Percentiles rank a stretch among this genome's conserved stretches.
These are phyloP conservation scores for Xylariaceae sp. DNA, from an alignment of 2,329 filamentous ascomycete species.

Conservation along the genomic window DNA sequence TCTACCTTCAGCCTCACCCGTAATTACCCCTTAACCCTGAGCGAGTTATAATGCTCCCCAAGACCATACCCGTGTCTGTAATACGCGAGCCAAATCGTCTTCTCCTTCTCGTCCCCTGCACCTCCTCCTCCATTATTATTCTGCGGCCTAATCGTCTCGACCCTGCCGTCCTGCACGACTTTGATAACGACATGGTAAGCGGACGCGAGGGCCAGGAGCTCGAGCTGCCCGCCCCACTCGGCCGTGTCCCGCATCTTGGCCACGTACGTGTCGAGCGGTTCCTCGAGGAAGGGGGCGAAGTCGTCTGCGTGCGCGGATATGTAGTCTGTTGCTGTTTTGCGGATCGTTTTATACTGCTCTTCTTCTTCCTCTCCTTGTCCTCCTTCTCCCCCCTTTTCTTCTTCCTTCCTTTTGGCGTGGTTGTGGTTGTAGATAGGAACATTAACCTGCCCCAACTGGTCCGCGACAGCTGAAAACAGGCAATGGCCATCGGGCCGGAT, in stretches of 20 bases:
- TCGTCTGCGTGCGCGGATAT: slow-evolving; percentile 70
- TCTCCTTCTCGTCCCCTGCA: slow-evolving; percentile 31
- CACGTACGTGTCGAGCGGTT: slow-evolving; percentile 67
- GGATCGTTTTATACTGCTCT: slow-evolving; percentile 60
- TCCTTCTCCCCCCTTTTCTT: slow-evolving; percentile 10
- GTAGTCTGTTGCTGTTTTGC: slow-evolving; percentile 68
- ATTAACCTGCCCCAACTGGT: slow-evolving; percentile 60
- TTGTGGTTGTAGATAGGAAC: slow-evolving; percentile 36
- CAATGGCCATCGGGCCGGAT: slow-evolving; percentile 92
- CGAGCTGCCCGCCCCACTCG: slow-evolving; percentile 93
- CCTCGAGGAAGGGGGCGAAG: slow-evolving; percentile 83
- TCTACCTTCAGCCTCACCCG: too few species aligned
- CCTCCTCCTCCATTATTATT: slow-evolving; percentile 31
- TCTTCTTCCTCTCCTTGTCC: slow-evolving; percentile 16
- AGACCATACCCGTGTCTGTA: slow-evolving; percentile 91
- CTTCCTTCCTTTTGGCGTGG: not conserved
- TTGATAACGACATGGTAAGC: slow-evolving; percentile 75
- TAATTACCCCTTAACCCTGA: slow-evolving; percentile 45
- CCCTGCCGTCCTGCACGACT: slow-evolving; percentile 77
- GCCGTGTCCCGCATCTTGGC: slow-evolving; percentile 76
- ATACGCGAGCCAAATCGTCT: slow-evolving; percentile 84
- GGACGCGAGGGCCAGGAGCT: slow-evolving; percentile 77
- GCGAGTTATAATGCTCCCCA: slow-evolving; percentile 95
- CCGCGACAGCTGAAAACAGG: slow-evolving; percentile 84
- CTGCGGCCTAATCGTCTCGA: slow-evolving; percentile 64